Percentiles rank a stretch among this genome's conserved stretches.
These are phyloP conservation scores for Aspergillus niger DNA, from an alignment of 2,329 filamentous ascomycete genomes.

Conservation along the genomic window DNA sequence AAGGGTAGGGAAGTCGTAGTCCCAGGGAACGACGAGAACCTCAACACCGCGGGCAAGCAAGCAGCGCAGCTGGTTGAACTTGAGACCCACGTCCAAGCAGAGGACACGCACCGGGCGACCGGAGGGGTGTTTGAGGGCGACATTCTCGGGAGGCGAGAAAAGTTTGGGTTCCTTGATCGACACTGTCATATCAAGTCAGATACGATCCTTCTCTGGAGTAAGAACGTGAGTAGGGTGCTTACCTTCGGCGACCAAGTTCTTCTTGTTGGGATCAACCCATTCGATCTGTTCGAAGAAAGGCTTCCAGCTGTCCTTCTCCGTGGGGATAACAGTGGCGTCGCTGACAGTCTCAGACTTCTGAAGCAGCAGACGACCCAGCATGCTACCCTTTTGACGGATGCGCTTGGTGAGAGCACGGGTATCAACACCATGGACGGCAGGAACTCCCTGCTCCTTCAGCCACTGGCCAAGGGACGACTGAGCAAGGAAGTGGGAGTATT, in stretches of 20 bases:
- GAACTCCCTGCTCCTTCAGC: conserved; percentile 94
- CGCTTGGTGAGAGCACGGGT: conserved; percentile 91
- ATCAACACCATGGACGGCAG: conserved; percentile 93
- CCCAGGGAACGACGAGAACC: conserved; percentile 92
- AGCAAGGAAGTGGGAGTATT: conserved; percentile 93
- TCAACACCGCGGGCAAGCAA: conserved; percentile 89
- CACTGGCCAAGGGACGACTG: conserved; percentile 87
- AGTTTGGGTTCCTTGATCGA: conserved; percentile 85
- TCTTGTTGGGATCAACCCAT: conserved; percentile 89
- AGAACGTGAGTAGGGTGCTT: conserved; percentile 43
- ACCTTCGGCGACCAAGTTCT: conserved; percentile 95
- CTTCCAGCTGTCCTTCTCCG: conserved; percentile 50
- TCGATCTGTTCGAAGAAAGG: conserved; percentile 74
- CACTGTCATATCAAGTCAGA: conserved; percentile 60
- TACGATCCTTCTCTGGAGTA: background rate
- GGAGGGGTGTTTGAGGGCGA: conserved; percentile 80
- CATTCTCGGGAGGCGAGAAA: conserved; percentile 72
- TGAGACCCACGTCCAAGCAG: conserved; percentile 95
- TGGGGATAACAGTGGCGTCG: conserved; percentile 42
- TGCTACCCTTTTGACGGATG: conserved; percentile 90
- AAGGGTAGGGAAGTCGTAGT: conserved; percentile 81
- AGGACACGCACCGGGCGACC: conserved; percentile 84
- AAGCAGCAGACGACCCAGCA: conserved; percentile 87
- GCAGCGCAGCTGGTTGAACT: conserved; percentile 96
- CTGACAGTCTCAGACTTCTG: conserved; percentile 58